Percentiles rank a stretch among this genome's conserved stretches.
Conservation (phyloP, 2,329 filamentous ascomycete genomes). For the Drechslerella dactyloides region DNA sequence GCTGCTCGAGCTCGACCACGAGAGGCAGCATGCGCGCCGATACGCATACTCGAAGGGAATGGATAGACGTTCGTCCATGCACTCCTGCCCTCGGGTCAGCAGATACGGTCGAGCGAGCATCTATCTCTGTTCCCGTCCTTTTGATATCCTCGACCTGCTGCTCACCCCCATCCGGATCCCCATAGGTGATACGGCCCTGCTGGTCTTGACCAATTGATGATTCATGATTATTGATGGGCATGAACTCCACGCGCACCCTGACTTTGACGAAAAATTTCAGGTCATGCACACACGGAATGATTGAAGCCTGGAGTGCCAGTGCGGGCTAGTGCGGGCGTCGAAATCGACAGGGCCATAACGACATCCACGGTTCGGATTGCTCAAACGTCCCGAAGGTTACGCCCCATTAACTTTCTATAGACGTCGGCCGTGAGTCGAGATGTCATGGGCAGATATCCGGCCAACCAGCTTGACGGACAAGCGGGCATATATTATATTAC, state of each 20-base stretch:
- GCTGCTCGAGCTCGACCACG: too few relatives aligned
- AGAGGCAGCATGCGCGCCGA: neutral
- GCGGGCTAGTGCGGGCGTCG: too few relatives aligned
- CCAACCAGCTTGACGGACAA: neutral
- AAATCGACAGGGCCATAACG: neutral
- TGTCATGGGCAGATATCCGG: neutral
- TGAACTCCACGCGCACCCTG: neutral
- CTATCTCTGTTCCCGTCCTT: too few relatives aligned
- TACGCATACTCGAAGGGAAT: neutral
- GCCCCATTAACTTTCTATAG: neutral
- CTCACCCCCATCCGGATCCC: neutral
- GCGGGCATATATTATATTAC: neutral
- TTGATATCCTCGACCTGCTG: neutral
- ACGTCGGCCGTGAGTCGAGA: conserved; percentile 1
- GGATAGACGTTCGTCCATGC: neutral
- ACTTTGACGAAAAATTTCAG: neutral
- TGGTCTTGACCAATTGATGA: neutral
- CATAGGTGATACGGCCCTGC: neutral
- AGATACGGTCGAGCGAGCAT: neutral
- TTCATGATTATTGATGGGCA: neutral
- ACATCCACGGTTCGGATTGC: neutral
- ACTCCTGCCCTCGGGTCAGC: conserved; percentile 3
- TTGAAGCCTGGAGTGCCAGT: neutral
- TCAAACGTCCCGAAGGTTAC: neutral
- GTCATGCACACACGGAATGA: conserved; percentile 2